phyloP scores from a whole-genome alignment of 805 yeast species.

The Pichia rugopelliculosa region DNA sequence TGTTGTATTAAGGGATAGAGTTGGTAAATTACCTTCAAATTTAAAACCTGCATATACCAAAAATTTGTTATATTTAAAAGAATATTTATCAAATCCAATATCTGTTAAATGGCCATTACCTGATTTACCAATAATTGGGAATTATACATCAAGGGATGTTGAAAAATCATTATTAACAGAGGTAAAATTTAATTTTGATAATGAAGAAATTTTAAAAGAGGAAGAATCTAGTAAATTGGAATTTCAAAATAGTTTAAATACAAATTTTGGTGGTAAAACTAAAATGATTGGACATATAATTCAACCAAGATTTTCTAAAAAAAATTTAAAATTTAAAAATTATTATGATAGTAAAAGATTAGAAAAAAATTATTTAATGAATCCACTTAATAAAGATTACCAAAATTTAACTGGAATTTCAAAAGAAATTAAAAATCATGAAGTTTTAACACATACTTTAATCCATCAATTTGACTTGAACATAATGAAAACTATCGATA shows the following conservation, averaged over 20 bases:
- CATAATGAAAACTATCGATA: slow-evolving; percentile 35
- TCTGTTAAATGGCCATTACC: slow-evolving; percentile 68
- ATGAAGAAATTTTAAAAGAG: slow-evolving; percentile 35
- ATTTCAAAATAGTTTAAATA: slow-evolving; percentile 11
- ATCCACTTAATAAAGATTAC: slow-evolving; percentile 44
- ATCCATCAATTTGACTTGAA: slow-evolving; percentile 48
- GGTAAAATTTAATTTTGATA: slow-evolving; percentile 56
- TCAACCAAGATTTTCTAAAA: slow-evolving; percentile 23
- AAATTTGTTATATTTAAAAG: slow-evolving; percentile 51
- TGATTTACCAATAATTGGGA: slow-evolving; percentile 55
- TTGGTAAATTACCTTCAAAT: slow-evolving; percentile 77
- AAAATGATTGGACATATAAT: slow-evolving; percentile 28
- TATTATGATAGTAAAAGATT: slow-evolving; percentile 58
- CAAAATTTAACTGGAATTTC: slow-evolving; percentile 31
- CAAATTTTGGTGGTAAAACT: slow-evolving; percentile 15
- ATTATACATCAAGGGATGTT: slow-evolving; percentile 64
- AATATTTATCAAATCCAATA: slow-evolving; percentile 42
- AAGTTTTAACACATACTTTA: slow-evolving; percentile 53
- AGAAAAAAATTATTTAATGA: slow-evolving; percentile 59
- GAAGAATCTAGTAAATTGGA: slow-evolving; percentile 18
- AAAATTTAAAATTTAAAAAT: slow-evolving; percentile 18
- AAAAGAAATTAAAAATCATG: slow-evolving; percentile 21
- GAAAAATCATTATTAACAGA: slow-evolving; percentile 71
- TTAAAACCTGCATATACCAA: slow-evolving; percentile 67
- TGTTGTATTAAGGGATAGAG: slow-evolving; percentile 73